These are phyloP conservation scores for Phyllosticta ampelicida DNA, from an alignment of 2,329 filamentous ascomycete genomes.

Conservation along the genomic window DNA sequence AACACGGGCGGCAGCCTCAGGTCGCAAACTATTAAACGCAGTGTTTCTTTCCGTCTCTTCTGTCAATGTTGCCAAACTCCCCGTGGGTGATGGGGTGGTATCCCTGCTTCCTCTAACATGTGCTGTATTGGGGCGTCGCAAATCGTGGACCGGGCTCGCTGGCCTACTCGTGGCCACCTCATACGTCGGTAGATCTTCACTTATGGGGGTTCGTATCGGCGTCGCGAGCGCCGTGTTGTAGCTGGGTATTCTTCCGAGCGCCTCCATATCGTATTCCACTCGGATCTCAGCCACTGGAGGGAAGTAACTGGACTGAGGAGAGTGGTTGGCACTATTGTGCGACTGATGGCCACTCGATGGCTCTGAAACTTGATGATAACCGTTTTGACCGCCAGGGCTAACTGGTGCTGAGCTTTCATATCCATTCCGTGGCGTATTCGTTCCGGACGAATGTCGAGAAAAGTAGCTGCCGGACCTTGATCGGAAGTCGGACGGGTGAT, in stretches of 20 bases:
- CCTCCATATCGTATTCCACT: constrained; percentile 34
- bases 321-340: constrained; percentile 14
- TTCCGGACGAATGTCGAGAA: constrained; percentile 22
- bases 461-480: constrained; percentile 6
- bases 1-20: constrained; percentile 2
- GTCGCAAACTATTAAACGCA: constrained; percentile 14
- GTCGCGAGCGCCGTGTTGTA: constrained; percentile 41
- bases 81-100: constrained; percentile 23
- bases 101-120: constrained; percentile 21
- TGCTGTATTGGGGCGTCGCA: constrained; percentile 3
- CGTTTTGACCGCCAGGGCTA: constrained; percentile 6
- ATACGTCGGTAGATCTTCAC: constrained; percentile 35
- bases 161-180: constrained; percentile 35
- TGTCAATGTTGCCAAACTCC: constrained; percentile 24
- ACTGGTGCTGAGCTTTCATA: constrained; percentile 4
- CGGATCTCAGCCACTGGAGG: constrained; percentile 12
- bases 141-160: constrained; percentile 22
- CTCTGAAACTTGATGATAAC: constrained; percentile 1
- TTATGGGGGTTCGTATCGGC: constrained; percentile 31
- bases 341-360: constrained; percentile 9
- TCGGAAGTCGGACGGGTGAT: constrained; percentile 17
- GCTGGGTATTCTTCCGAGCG: constrained; percentile 38
- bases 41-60: constrained; percentile 30
- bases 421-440: constrained; percentile 22
- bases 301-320: constrained; percentile 5